phyloP scores from a whole-genome alignment of 371 early-diverging fungal genomes.

The Actinomucor elegans region DNA sequence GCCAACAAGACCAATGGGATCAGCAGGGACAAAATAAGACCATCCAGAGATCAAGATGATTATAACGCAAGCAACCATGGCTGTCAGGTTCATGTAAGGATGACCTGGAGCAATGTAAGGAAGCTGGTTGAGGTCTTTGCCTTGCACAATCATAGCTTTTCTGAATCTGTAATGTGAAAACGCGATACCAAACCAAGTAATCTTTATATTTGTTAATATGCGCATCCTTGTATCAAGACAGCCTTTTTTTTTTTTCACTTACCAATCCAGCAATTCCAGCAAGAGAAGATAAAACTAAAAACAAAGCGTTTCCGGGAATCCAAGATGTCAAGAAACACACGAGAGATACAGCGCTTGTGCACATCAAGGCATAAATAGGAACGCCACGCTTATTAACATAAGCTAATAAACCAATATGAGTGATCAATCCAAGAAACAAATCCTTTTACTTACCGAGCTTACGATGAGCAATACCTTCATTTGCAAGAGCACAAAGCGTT shows the following conservation, averaged over 20 bases:
- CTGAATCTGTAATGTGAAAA: constrained; percentile 81
- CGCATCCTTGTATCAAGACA: too few relatives aligned
- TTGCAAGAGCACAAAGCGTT: constrained; percentile 38
- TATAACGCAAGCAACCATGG: constrained; percentile 42
- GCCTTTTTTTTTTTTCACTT: too few relatives aligned
- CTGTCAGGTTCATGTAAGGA: constrained; percentile 66
- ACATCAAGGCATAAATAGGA: constrained; percentile 53
- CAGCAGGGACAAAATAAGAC: constrained; percentile 34
- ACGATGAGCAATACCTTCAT: constrained; percentile 42
- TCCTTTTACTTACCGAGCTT: constrained; percentile 27
- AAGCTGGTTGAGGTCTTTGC: constrained; percentile 57
- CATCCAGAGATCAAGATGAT: constrained; percentile 29
- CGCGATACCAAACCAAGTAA: constrained; percentile 74
- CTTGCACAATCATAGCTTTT: constrained; percentile 70
- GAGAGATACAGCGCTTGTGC: constrained; percentile 59
- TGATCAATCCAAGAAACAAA: too few relatives aligned
- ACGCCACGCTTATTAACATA: constrained; percentile 58
- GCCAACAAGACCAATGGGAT: constrained; percentile 30
- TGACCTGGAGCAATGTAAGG: constrained; percentile 71
- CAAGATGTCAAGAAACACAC: constrained; percentile 53
- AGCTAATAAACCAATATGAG: too few relatives aligned
- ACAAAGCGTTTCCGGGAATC: constrained; percentile 35
- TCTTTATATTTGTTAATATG: too few relatives aligned
- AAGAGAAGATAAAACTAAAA: constrained; percentile 26
- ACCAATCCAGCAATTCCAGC: constrained; percentile 34